Percentiles rank a stretch among this genome's conserved stretches.
phyloP scores from a whole-genome alignment of 805 yeast genomes.

The Candida saitoana region DNA sequence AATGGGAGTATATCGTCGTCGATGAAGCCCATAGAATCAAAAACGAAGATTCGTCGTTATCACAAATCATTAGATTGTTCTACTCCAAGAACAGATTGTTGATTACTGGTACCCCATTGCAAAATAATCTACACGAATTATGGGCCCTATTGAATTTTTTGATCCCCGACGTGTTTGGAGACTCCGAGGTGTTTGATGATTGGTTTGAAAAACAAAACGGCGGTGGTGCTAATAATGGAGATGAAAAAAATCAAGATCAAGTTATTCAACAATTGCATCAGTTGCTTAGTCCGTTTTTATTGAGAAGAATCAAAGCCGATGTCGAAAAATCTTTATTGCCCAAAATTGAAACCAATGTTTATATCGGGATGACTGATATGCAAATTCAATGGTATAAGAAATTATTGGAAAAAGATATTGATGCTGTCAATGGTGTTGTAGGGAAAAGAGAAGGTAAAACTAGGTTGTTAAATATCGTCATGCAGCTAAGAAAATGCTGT shows the following conservation, averaged over 20 bases:
- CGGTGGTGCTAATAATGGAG: conserved; percentile 23
- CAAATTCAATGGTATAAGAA: conserved; percentile 89
- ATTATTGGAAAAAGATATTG: conserved; percentile 85
- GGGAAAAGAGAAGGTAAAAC: conserved; percentile 93
- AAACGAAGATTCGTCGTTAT: conserved; percentile 86
- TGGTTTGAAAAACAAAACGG: conserved; percentile 68
- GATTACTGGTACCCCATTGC: conserved; percentile 95
- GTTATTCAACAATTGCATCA: conserved; percentile 88
- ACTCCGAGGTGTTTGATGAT: conserved; percentile 82
- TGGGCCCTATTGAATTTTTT: conserved; percentile 93
- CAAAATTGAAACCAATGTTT: conserved; percentile 83
- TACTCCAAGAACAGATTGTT: conserved; percentile 79
- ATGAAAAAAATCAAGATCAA: conserved; percentile 53
- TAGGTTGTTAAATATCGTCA: conserved; percentile 83
- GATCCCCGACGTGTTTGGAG: conserved; percentile 92
- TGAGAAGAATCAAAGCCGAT: conserved; percentile 87
- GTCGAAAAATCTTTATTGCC: conserved; percentile 90
- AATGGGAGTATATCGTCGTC: conserved; percentile 90
- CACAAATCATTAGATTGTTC: conserved; percentile 87
- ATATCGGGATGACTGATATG: conserved; percentile 95
- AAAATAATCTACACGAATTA: conserved; percentile 89
- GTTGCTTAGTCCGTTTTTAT: conserved; percentile 78
- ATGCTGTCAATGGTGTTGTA: conserved; percentile 94
- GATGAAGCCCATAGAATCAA: conserved; percentile 98
- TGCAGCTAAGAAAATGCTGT: conserved; percentile 95